These are phyloP conservation scores for Paxillus ammoniavirescens DNA, from an alignment of 768 basidiomycete species.

Conservation along the genomic window DNA sequence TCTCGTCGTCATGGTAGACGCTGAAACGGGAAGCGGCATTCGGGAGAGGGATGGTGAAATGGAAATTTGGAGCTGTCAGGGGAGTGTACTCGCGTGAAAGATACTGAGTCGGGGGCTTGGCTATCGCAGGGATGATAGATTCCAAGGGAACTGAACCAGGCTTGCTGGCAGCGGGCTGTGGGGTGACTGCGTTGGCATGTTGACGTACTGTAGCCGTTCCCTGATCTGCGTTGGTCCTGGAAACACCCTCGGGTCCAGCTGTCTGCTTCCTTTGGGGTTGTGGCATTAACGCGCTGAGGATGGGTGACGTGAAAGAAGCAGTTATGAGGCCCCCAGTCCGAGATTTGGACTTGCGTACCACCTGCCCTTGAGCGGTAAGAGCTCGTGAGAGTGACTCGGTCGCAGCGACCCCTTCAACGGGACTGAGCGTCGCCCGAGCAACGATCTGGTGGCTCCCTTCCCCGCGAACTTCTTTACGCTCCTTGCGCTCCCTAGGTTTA, in stretches of 20 bases:
- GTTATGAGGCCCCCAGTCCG: slow-evolving; percentile 36
- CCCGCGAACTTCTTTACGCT: slow-evolving; percentile 26
- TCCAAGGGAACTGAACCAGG: slow-evolving; percentile 63
- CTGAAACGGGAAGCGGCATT: slow-evolving; percentile 56
- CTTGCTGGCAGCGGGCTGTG: slow-evolving; percentile 28
- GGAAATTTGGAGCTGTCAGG: slow-evolving; percentile 71
- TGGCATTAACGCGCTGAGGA: slow-evolving; percentile 58
- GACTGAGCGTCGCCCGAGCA: slow-evolving; percentile 44
- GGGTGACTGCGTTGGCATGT: slow-evolving; percentile 5
- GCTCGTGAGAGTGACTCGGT: slow-evolving; percentile 47
- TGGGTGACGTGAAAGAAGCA: slow-evolving; percentile 50
- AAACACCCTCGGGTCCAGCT: slow-evolving; percentile 22
- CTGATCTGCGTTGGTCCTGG: slow-evolving; percentile 13
- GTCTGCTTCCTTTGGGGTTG: slow-evolving; percentile 48
- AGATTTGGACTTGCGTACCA: slow-evolving; percentile 33
- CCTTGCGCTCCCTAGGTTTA: slow-evolving; percentile 48
- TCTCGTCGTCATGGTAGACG: slow-evolving; percentile 49
- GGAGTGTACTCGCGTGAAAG: slow-evolving; percentile 74
- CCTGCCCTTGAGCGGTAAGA: slow-evolving; percentile 36
- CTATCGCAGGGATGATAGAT: slow-evolving; percentile 75
- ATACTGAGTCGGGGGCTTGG: slow-evolving; percentile 84
- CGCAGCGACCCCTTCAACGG: slow-evolving; percentile 41
- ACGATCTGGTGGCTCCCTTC: slow-evolving; percentile 33
- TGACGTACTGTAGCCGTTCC: neutral
- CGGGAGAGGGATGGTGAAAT: slow-evolving; percentile 61